Base-by-base conservation (phyloP, 306 rosid genomes). In the Dalbergia cultrata region DNA sequence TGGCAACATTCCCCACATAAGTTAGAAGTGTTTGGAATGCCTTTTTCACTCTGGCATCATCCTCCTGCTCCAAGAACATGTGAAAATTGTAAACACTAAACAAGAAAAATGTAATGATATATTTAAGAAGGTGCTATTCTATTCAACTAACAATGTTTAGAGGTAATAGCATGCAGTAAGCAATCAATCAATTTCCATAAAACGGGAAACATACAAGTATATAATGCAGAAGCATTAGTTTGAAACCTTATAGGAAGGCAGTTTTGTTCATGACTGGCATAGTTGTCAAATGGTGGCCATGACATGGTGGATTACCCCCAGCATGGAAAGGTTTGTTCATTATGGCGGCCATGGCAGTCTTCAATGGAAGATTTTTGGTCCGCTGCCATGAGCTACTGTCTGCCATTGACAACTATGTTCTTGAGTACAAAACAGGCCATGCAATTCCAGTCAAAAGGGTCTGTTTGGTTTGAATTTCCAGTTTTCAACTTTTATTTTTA, bases 1-100 rank as follows among this genome's bases (percentile, higher is more conserved):
- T 88, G 60, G 92, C 96, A 13, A 95, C 96, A 75, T 95, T 93
- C 72, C 94, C 90, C 63, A 95, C 88, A 59, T 91, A 93, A 37
- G 87, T 88, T 19, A 86, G 82, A 82, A 93, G 94, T 56, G 96
- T 91, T 82, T 93, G 94, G 70, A 91, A 93, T 58, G 97, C 96
- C 72, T 33, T 85, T 86, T 75, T 90, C 16, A 91, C 97, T 86
- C 68, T 90, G 60, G 90, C 89, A 75, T 81, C 94, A 47, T 91
- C 91, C 67, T 91, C 92, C 99, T 95, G 83, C 71, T 87, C 80
- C 73, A 72, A 63, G 16, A 66, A 80, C 74, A 74, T 54, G 44
- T 47, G 26, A 59, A 62, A 21, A 60, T 58, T 26, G 31, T 26
- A 26, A 26, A 26, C 31, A 26, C 62, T 78, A 67, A 44, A 33